Base-by-base conservation (phyloP, 2,329 filamentous ascomycete genomes). In the Phaeoacremonium minimum region DNA sequence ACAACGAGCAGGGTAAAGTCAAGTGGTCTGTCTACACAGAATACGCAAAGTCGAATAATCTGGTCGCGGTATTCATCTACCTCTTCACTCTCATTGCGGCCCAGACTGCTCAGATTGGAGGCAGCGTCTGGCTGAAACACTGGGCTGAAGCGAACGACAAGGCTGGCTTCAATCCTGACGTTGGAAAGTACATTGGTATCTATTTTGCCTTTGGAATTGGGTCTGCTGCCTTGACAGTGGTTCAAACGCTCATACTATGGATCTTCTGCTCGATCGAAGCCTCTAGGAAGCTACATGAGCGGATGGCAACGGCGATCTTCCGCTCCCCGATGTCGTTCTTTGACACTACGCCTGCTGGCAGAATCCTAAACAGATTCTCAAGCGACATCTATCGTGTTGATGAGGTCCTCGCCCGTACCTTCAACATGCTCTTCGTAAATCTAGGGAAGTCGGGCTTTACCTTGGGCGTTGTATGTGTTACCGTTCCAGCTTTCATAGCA, bases 221-320 rank as follows among this genome's bases (percentile, higher is more conserved):
- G 19, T 83, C 87, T 17, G 85, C 93, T 28, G 73, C 78, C 30
- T 71, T 98, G 45, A 91, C 94, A 4, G 88, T 97, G 29, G 56
- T 94, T 18, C 93, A 97, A 63, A 97, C 91, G 6, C 68, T 98
- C 49, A 89, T 98, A 46, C 72, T 98, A 18, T 98, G 93, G 93
- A 97, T 98, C 47, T 97, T 98, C 67, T 98, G 94, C 66, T 97
- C 93, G 5, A 98, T 98, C 45, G 93, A 98, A 80, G 93, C 93
- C 34, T 96, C 91, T 15, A 80, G 93, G 44, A 98, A 97, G 66
- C 74, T 98, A 38, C 93, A 98, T 58, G 93, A 97, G 65, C 77
- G 87, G 46, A 97, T 98, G 93, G 91, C 91, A 30, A 93, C 85
- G 52, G 89, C 93, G 14, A 96, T 97, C 50, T 98, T 98, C 74